Evolutionary conservation across 768 basidiomycete species (phyloP).

Genomic region (Lactifluus pinguis): DNA sequence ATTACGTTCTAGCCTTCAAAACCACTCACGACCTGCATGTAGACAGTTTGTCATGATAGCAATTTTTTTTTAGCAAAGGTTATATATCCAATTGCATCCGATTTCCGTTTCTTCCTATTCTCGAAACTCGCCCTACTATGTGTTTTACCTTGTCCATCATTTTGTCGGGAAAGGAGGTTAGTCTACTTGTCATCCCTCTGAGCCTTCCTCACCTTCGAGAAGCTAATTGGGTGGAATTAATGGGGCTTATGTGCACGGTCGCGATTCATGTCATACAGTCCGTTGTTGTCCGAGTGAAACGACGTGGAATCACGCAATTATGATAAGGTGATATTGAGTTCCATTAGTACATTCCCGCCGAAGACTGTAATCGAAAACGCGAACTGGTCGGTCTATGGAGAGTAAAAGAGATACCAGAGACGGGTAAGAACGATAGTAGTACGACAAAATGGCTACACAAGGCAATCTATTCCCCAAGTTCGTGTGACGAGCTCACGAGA

Average conservation of each 20-base stretch:
- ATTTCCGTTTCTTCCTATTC: not conserved
- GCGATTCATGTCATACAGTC: not conserved
- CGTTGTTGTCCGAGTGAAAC: not conserved
- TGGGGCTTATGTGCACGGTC: not conserved
- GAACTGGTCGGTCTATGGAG: not conserved
- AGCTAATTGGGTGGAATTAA: not conserved
- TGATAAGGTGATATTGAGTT: constrained; percentile 11
- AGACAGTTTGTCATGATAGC: constrained; percentile 17
- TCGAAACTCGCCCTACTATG: not conserved
- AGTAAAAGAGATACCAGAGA: constrained; percentile 1
- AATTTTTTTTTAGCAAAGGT: constrained; percentile 15
- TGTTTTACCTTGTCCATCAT: not conserved
- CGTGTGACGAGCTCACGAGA: constrained; percentile 5
- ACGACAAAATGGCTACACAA: not conserved
- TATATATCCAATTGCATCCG: constrained; percentile 11
- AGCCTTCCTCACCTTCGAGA: not conserved
- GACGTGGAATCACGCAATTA: not conserved
- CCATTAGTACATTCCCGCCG: constrained; percentile 5
- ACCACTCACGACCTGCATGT: constrained; percentile 19
- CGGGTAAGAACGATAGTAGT: not conserved
- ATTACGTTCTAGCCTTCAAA: constrained; percentile 13
- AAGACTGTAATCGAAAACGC: not conserved
- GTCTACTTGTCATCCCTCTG: not conserved
- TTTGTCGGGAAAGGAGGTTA: not conserved
- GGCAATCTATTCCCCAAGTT: constrained; percentile 6